A percentile compares a stretch with the other conserved stretches of the same genome.
Evolutionary conservation across 2,329 filamentous ascomycete genomes (phyloP).

Genomic region (Stromatinia cepivora): DNA sequence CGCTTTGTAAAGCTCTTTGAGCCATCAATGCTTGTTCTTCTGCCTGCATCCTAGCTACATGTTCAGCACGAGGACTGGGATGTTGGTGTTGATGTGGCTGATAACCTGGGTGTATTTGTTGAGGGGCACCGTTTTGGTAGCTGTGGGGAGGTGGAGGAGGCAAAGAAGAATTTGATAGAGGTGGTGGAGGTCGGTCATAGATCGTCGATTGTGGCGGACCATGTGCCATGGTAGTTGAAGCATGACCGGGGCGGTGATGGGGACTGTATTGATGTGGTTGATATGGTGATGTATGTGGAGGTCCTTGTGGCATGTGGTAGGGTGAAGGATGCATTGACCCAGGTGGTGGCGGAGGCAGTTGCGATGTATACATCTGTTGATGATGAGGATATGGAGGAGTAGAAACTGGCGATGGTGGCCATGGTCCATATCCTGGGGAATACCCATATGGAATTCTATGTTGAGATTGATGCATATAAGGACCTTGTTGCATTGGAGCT

Average conservation of each 20-base stretch:
- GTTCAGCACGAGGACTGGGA: slow-evolving; percentile 44
- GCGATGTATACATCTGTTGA: slow-evolving; percentile 41
- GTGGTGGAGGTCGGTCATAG: slow-evolving; percentile 42
- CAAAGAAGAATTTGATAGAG: slow-evolving; percentile 41
- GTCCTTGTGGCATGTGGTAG: slow-evolving; percentile 37
- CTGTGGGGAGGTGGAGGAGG: slow-evolving; percentile 37
- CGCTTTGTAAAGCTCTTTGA: slow-evolving; percentile 35
- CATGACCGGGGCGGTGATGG: slow-evolving; percentile 30
- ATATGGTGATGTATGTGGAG: slow-evolving; percentile 38
- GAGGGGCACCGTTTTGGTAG: slow-evolving; percentile 27
- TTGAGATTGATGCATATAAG: slow-evolving; percentile 44
- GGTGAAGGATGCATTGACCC: slow-evolving; percentile 38
- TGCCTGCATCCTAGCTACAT: slow-evolving; percentile 40
- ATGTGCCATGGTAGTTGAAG: slow-evolving; percentile 27
- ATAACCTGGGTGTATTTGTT: slow-evolving; percentile 32
- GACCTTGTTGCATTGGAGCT: slow-evolving; percentile 61
- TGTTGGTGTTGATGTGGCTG: slow-evolving; percentile 43
- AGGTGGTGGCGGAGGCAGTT: slow-evolving; percentile 43
- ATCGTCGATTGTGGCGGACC: slow-evolving; percentile 30
- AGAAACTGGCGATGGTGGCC: slow-evolving; percentile 57
- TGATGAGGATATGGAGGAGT: slow-evolving; percentile 53
- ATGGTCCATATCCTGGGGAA: slow-evolving; percentile 46
- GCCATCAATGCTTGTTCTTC: slow-evolving; percentile 41
- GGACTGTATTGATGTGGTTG: slow-evolving; percentile 36
- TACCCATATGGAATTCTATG: slow-evolving; percentile 42